Evolutionary conservation across 2,329 filamentous ascomycete species (phyloP).

Genomic region (Claviceps fusiformis): DNA sequence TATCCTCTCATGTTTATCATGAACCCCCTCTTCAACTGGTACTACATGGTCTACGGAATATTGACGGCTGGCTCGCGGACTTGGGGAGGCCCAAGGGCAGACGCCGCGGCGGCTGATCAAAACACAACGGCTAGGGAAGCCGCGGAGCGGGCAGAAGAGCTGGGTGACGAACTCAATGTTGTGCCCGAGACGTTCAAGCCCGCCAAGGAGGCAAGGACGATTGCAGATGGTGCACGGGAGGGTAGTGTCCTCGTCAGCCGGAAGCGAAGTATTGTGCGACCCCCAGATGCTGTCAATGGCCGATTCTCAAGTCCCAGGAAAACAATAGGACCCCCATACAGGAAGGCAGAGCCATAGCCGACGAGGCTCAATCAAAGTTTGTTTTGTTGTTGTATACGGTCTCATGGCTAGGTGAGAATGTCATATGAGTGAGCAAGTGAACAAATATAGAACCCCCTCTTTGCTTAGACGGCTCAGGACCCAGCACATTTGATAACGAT

Average conservation of each 20-base stretch:
- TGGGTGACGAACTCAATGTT: constrained; percentile 80
- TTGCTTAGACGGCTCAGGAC: no score
- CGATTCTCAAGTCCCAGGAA: constrained; percentile 55
- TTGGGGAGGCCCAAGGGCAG: constrained; percentile 87
- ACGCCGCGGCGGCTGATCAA: constrained; percentile 68
- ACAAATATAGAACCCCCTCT: no score
- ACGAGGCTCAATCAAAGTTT: background rate
- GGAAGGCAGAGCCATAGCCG: background rate
- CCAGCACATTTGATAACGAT: no score
- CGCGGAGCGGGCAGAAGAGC: constrained; percentile 65
- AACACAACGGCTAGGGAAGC: constrained; percentile 67
- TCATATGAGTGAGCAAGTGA: no score
- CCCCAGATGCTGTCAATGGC: constrained; percentile 62
- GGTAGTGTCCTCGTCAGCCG: constrained; percentile 25
- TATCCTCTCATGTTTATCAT: constrained; percentile 92
- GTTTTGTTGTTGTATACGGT: background rate
- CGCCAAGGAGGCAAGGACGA: constrained; percentile 35
- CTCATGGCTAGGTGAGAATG: background rate
- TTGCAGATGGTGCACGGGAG: constrained; percentile 15
- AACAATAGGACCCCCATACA: background rate
- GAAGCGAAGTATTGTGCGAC: constrained; percentile 49
- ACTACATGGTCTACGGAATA: constrained; percentile 95
- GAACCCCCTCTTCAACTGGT: constrained; percentile 97
- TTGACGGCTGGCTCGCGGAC: constrained; percentile 89
- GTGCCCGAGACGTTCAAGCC: constrained; percentile 72